Percentiles rank a stretch among this genome's conserved stretches.
Conservation (phyloP, 495 filamentous ascomycete species). For the Penicillium psychrofluorescens region DNA sequence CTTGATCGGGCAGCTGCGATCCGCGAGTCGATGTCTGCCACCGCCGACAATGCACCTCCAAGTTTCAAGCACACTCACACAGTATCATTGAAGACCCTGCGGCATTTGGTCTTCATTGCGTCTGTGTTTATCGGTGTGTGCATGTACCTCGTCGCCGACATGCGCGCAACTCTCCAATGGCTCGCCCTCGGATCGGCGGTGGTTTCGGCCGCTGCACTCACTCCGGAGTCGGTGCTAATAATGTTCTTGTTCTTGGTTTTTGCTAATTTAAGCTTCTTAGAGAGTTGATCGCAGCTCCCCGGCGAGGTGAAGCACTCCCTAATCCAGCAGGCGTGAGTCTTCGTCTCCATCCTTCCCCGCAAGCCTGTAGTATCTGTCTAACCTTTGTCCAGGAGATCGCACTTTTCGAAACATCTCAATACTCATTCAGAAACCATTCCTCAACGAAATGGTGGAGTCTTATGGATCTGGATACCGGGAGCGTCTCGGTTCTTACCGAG, state of each 20-base stretch:
- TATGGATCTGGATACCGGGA: slow-evolving; percentile 32
- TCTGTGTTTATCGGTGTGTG: not conserved
- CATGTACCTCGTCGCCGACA: slow-evolving; percentile 2
- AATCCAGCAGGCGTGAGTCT: slow-evolving; percentile 30
- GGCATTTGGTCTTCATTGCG: too few species aligned
- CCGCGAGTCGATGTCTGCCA: too few species aligned
- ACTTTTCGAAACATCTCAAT: slow-evolving; percentile 31
- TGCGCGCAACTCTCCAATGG: slow-evolving; percentile 10
- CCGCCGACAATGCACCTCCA: too few species aligned
- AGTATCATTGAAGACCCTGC: not conserved
- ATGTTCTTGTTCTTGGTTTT: too few species aligned
- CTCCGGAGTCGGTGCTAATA: slow-evolving; percentile 9
- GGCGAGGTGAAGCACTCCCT: slow-evolving; percentile 27
- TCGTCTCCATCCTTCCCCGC: not conserved
- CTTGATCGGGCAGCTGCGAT: too few species aligned
- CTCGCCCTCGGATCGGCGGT: slow-evolving; percentile 9
- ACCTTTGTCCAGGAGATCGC: slow-evolving; percentile 15
- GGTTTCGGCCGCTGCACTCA: slow-evolving; percentile 8
- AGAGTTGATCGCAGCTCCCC: slow-evolving; percentile 26
- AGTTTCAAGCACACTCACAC: not conserved
- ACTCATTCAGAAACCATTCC: slow-evolving; percentile 37
- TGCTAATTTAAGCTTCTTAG: slow-evolving; percentile 2
- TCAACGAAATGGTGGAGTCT: slow-evolving; percentile 25
- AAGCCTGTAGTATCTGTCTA: not conserved
- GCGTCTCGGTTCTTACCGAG: slow-evolving; percentile 26